These are phyloP conservation scores for Torulaspora maleeae DNA, from an alignment of 805 yeast genomes.

Conservation along the genomic window DNA sequence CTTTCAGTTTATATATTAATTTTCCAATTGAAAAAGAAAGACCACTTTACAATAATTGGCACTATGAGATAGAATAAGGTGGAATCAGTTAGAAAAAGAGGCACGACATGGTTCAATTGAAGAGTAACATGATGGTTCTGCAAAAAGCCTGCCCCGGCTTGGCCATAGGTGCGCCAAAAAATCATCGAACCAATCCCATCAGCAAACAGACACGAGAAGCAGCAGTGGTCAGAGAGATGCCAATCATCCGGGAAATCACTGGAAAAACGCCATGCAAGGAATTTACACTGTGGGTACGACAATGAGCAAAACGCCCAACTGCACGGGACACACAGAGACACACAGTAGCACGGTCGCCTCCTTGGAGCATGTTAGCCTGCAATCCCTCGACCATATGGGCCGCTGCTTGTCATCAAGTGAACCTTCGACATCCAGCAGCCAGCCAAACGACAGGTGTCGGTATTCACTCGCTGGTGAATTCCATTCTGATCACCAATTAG, in stretches of 20 bases:
- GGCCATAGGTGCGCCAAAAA: neutral
- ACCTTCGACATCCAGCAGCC: neutral
- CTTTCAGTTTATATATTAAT: constrained; percentile 10
- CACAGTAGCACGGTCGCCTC: neutral
- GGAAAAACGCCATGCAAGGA: neutral
- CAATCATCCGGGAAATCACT: neutral
- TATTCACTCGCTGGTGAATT: neutral
- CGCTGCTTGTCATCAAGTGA: neutral
- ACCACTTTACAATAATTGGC: neutral
- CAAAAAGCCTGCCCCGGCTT: neutral
- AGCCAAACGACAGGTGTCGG: neutral
- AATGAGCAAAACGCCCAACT: neutral
- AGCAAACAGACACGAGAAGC: neutral
- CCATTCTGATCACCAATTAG: neutral
- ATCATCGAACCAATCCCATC: neutral
- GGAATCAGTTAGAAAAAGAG: constrained; percentile 2
- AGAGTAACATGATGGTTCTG: constrained; percentile 13
- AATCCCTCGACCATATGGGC: neutral
- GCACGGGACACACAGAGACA: neutral
- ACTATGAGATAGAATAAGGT: constrained; percentile 5
- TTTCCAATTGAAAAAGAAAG: constrained; percentile 6
- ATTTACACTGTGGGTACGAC: neutral
- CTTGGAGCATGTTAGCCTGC: neutral
- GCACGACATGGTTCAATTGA: neutral
- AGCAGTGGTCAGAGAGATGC: neutral